Conservation (phyloP, 805 yeast species). For the Millerozyma miso region DNA sequence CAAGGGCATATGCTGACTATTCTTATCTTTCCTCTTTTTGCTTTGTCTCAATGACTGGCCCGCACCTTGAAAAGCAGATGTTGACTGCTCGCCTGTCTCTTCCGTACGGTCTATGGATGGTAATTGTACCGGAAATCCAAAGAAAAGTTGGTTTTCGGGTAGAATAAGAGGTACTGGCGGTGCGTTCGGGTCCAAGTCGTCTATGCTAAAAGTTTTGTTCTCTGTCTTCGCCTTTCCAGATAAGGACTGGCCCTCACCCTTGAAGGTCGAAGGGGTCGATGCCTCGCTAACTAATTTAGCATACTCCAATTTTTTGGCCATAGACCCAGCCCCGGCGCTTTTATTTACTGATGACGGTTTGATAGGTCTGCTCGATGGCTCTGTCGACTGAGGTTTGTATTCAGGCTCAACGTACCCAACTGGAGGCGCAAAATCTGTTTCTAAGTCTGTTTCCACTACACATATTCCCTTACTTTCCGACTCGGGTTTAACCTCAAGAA, state of each 20-base stretch:
- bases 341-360: conserved; percentile 31
- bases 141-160: conserved; percentile 84
- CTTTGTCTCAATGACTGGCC: conserved; percentile 76
- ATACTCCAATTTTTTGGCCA: conserved; percentile 73
- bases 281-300: conserved; percentile 51
- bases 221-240: conserved; percentile 51
- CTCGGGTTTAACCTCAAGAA: conserved; percentile 84
- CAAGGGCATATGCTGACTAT: conserved; percentile 43
- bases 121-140: conserved; percentile 79
- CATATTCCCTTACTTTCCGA: conserved; percentile 65
- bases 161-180: conserved; percentile 68
- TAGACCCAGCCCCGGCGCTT: conserved; percentile 55
- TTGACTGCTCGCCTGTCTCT: conserved; percentile 28
- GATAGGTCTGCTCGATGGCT: conserved; percentile 30
- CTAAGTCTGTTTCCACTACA: conserved; percentile 94
- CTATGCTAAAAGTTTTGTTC: conserved; percentile 24
- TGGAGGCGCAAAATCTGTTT: conserved; percentile 98
- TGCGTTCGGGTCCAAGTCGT: conserved; percentile 49
- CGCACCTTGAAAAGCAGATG: conserved; percentile 49
- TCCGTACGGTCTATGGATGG: conserved; percentile 30
- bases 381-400: conserved; percentile 39
- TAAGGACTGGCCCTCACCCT: conserved; percentile 66
- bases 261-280: conserved; percentile 29
- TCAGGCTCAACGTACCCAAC: conserved; percentile 97
- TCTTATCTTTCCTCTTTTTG: conserved; percentile 62